Percentiles rank a stretch among this genome's conserved stretches.
Evolutionary conservation across 2,329 filamentous ascomycete species (phyloP).

Genomic region (Sporothrix dimorphospora): DNA sequence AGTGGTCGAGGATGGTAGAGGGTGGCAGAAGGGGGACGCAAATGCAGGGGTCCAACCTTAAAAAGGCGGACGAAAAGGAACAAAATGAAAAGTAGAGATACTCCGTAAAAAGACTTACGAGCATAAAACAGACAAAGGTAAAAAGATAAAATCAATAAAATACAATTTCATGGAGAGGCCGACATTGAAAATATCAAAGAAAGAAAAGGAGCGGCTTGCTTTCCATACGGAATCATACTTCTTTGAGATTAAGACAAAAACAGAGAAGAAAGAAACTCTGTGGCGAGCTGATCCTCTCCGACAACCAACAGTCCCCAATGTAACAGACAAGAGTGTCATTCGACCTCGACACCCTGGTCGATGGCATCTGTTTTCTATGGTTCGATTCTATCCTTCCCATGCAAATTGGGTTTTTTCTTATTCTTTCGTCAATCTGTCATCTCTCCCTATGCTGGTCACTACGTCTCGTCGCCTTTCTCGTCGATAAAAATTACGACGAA

Average conservation of each 20-base stretch:
- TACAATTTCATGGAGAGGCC: not conserved
- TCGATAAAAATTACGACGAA: too few species aligned
- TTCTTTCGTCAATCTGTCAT: not conserved
- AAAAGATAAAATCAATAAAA: not conserved
- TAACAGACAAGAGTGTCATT: not conserved
- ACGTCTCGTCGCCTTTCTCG: not conserved
- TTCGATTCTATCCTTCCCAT: not conserved
- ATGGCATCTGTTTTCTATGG: not conserved
- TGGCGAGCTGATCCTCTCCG: not conserved
- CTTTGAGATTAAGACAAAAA: not conserved
- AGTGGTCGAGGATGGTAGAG: too few species aligned
- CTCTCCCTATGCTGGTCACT: not conserved
- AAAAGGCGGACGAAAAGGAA: not conserved
- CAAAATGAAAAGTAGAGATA: not conserved
- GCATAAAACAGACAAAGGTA: not conserved
- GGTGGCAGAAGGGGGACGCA: not conserved
- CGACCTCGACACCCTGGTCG: not conserved
- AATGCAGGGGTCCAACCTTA: conserved; percentile 16
- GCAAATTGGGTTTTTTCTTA: too few species aligned
- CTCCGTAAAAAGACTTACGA: not conserved
- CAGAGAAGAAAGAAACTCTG: not conserved
- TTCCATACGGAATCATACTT: not conserved
- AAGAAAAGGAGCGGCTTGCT: not conserved
- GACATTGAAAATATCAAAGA: not conserved
- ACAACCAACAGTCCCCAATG: not conserved